Evolutionary conservation across 768 basidiomycete genomes (phyloP).

Genomic region (Lactifluus volemus): DNA sequence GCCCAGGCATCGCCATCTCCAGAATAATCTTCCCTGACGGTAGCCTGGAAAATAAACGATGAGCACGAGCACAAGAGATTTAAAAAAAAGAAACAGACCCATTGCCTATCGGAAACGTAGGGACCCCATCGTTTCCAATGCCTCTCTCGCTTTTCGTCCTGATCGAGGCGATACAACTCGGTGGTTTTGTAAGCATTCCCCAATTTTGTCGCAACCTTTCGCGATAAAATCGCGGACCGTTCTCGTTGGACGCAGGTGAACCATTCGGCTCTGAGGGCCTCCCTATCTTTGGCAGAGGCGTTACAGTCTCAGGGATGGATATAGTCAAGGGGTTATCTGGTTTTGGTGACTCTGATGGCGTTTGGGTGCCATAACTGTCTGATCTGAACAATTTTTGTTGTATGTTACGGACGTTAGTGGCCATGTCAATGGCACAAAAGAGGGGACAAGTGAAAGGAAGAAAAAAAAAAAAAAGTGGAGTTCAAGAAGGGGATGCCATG

Average conservation of each 20-base stretch:
- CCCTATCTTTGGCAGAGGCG: constrained; percentile 30
- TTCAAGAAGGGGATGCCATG: not conserved
- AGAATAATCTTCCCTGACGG: constrained; percentile 98
- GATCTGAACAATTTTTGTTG: constrained; percentile 35
- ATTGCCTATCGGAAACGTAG: constrained; percentile 94
- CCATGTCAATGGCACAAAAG: constrained; percentile 25
- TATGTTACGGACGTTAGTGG: constrained; percentile 42
- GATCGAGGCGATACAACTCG: constrained; percentile 78
- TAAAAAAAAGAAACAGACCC: constrained; percentile 47
- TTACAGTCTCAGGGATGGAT: constrained; percentile 51
- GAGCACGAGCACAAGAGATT: constrained; percentile 14
- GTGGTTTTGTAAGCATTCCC: constrained; percentile 69
- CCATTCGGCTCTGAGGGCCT: not conserved
- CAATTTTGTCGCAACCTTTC: constrained; percentile 56
- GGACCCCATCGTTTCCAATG: constrained; percentile 99
- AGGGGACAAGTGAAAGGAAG: constrained; percentile 12
- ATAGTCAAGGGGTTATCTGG: constrained; percentile 41
- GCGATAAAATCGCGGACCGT: constrained; percentile 38
- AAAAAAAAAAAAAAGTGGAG: constrained; percentile 4
- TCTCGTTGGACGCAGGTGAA: constrained; percentile 13
- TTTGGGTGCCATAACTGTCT: not conserved
- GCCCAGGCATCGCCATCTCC: constrained; percentile 93
- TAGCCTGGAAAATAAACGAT: constrained; percentile 50
- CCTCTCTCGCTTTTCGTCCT: constrained; percentile 67
- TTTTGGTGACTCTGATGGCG: constrained; percentile 21